Evolutionary conservation across 208 protist genomes (phyloP), one percentile per base, ranked within the genome.

Genomic region (Crithidia bombi): DNA sequence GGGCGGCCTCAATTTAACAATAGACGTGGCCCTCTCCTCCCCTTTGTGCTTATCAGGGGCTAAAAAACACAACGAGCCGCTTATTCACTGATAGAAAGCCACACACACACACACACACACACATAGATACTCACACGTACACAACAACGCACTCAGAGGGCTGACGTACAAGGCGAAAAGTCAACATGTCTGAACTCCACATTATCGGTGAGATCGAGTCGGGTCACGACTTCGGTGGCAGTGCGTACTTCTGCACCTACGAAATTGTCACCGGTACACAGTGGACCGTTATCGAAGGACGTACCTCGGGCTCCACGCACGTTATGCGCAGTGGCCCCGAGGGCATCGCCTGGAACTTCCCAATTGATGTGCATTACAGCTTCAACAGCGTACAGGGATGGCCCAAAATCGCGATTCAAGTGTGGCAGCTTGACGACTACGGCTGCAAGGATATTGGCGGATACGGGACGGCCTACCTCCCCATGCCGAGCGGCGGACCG

Each of bases 361-460:
- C 93, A 0, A 81, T 97, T 26, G 91, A 97, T 72, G 80, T 94
- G 14, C 90, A 96, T 46, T 97, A 87, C 63, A 85, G 66, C 46
- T 84, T 82, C 35, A 83, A 57, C 66, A 89, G 78, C 62, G 65
- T 93, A 12, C 86, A 94, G 55, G 89, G 90, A 1, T 97, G 93
- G 93, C 93, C 93, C 0, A 94, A 94, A 73, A 82, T 97, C 52
- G 79, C 88, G 3, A 64, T 96, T 56, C 89, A 96, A 75, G 87
- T 97, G 35, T 97, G 91, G 91, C 81, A 91, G 46, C 57, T 95
- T 35, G 93, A 97, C 65, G 64, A 61, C 49, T 96, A 94, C 56
- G 90, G 90, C 17, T 73, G 91, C 46, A 94, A 96, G 67, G 87
- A 96, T 46, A 78, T 97, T 43, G 85, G 68, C 0, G 93, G 91